phyloP scores from a whole-genome alignment of 2,329 filamentous ascomycete genomes.

The Exophiala alcalophila region DNA sequence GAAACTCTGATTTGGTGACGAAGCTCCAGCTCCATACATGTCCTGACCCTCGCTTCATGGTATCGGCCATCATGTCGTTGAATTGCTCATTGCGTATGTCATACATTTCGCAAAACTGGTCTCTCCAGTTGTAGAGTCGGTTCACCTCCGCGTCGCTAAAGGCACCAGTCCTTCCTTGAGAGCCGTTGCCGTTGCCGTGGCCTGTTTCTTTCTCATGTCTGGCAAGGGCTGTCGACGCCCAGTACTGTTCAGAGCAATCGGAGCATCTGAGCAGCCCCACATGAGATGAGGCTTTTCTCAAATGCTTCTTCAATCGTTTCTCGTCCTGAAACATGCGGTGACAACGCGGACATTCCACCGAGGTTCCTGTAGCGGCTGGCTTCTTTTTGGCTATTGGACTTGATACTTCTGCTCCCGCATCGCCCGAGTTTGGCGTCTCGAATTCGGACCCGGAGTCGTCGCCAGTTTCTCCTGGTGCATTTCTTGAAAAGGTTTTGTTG shows the following conservation, averaged over 20 bases:
- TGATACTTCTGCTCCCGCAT: slow-evolving; percentile 2
- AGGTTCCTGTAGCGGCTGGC: background rate
- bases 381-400: background rate
- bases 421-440: background rate
- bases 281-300: slow-evolving; percentile 16
- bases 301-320: slow-evolving; percentile 7
- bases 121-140: slow-evolving; percentile 25
- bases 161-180: slow-evolving; percentile 17
- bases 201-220: slow-evolving; percentile 23
- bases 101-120: slow-evolving; percentile 27
- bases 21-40: slow-evolving; percentile 20
- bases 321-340: slow-evolving; percentile 10
- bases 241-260: slow-evolving; percentile 17
- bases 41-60: slow-evolving; percentile 12
- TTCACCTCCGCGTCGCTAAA: slow-evolving; percentile 25
- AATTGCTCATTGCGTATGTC: slow-evolving; percentile 24
- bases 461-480: background rate
- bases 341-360: slow-evolving; percentile 17
- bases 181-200: slow-evolving; percentile 16
- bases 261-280: slow-evolving; percentile 9
- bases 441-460: slow-evolving; percentile 15
- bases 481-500: slow-evolving; percentile 13
- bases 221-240: slow-evolving; percentile 10
- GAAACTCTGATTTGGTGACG: slow-evolving; percentile 37
- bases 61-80: slow-evolving; percentile 31